Evolutionary conservation across 2,329 filamentous ascomycete species (phyloP).

Genomic region (Salinomyces thailandicus): DNA sequence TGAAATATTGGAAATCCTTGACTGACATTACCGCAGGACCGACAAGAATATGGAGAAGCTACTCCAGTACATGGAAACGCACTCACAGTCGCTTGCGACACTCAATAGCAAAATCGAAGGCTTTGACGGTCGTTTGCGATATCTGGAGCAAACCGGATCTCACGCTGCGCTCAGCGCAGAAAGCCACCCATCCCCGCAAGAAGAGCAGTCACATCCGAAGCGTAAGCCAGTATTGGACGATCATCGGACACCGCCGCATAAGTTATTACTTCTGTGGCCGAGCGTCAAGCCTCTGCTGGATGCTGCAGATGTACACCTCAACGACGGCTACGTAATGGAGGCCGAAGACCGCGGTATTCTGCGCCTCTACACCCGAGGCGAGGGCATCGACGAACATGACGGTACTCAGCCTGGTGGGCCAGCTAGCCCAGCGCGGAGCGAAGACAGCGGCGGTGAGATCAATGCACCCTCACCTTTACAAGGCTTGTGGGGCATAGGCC

Average conservation of each 20-base stretch:
- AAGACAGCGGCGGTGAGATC: conserved; percentile 23
- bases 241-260: conserved; percentile 82
- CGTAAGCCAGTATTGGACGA: conserved; percentile 63
- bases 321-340: conserved; percentile 28
- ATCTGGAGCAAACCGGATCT: conserved; percentile 14
- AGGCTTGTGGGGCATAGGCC: conserved; percentile 42
- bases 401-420: conserved; percentile 25
- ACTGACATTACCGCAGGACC: conserved; percentile 31
- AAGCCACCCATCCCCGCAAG: neutral
- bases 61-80: conserved; percentile 33
- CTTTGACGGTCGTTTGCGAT: conserved; percentile 17
- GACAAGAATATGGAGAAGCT: conserved; percentile 41
- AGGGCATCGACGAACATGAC: conserved; percentile 30
- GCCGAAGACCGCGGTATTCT: conserved; percentile 28
- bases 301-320: conserved; percentile 16
- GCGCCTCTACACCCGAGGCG: conserved; percentile 27
- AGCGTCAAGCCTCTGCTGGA: conserved; percentile 28
- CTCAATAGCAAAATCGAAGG: conserved; percentile 17
- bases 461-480: conserved; percentile 34
- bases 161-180: conserved; percentile 1
- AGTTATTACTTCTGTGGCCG: conserved; percentile 59
- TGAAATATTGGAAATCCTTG: conserved; percentile 1
- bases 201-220: neutral
- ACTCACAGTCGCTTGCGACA: conserved; percentile 21
- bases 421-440: conserved; percentile 31